Percentiles rank a stretch among this genome's conserved stretches.
Evolutionary conservation across 805 yeast genomes (phyloP).

Genomic region (Lachancea sp.): DNA sequence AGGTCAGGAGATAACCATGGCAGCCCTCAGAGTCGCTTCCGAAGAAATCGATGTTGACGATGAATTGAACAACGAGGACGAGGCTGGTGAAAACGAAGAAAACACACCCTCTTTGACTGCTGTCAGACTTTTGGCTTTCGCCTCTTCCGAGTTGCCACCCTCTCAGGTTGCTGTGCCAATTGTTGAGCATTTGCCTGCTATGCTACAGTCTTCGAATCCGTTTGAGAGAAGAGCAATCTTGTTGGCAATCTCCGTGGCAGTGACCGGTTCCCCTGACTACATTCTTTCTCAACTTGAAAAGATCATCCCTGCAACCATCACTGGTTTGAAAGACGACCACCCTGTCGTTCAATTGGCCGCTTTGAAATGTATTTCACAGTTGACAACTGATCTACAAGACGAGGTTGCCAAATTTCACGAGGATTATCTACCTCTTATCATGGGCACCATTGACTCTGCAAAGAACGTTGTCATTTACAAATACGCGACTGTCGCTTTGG

Average conservation of each 20-base stretch:
- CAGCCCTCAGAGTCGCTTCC: constrained; percentile 70
- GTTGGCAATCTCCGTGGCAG: constrained; percentile 72
- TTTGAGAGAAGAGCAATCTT: constrained; percentile 85
- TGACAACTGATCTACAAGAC: constrained; percentile 81
- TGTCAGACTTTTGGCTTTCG: constrained; percentile 67
- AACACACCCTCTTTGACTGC: constrained; percentile 73
- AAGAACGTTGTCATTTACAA: constrained; percentile 77
- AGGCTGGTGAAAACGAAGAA: constrained; percentile 91
- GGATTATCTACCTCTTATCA: constrained; percentile 75
- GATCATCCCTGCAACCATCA: constrained; percentile 62
- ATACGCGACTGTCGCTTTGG: constrained; percentile 85
- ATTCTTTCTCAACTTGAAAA: constrained; percentile 67
- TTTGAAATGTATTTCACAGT: constrained; percentile 66
- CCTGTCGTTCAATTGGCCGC: constrained; percentile 80
- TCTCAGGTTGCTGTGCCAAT: constrained; percentile 82
- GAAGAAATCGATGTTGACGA: constrained; percentile 76
- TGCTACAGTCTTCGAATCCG: constrained; percentile 56
- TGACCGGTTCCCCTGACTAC: constrained; percentile 92
- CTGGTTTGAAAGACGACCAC: constrained; percentile 72
- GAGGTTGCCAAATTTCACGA: constrained; percentile 79
- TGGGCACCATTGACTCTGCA: constrained; percentile 80
- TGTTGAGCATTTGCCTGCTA: constrained; percentile 52
- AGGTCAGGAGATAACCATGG: constrained; percentile 71
- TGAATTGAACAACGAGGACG: constrained; percentile 72
- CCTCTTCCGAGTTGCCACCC: constrained; percentile 84